Base-by-base conservation (phyloP, 2,329 filamentous ascomycete genomes). In the Stagonosporopsis vannaccii region DNA sequence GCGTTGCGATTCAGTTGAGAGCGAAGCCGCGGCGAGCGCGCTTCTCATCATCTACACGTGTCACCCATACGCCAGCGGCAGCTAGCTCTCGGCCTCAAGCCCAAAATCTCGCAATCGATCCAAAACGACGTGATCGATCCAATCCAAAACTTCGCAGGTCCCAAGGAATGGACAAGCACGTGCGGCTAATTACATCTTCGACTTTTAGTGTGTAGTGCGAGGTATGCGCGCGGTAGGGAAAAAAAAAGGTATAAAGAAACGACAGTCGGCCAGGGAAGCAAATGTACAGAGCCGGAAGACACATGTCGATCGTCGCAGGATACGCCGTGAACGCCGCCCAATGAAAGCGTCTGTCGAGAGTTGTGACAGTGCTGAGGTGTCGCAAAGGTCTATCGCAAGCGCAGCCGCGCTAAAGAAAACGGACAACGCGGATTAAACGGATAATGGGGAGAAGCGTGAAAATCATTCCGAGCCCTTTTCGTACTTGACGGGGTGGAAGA, bases 401-500 rank as follows among this genome's bases (percentile, higher is more conserved):
- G 54, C 58, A 56, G 47, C 57, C 50, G 61, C 58, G 64, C 61
- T 51, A 52, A 56, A 62, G 58, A 62, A 53, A 47, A 56, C 47
- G 44, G 30, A 47, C 50, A 54, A 62, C 59, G 58, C 51, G 61
- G 41, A 70, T 70, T 69, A 70, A 69, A 70, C 60, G 56, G 58
- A 61, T 68, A 62, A 52, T 58, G 40, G 32, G 20, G 49, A 49
- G 43, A 52, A 58, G 40, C 54, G 49, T 58, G 13, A 4, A 45
- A 22, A 58, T 74, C 64, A 75, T 49, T 74, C 71, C 8, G 70
- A 75, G 15, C 77, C 76, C 45, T 70, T 71, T 62, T 82, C 80
- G 50, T 76, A 73, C 69, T 82, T 82, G 65, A 82, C 76, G 5
- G 80, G 80, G 63, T 82, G 80, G 66, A 79, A 78, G 35, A 82